Evolutionary conservation across 2,329 filamentous ascomycete genomes (phyloP).

Genomic region (Lizonia empirigonia): DNA sequence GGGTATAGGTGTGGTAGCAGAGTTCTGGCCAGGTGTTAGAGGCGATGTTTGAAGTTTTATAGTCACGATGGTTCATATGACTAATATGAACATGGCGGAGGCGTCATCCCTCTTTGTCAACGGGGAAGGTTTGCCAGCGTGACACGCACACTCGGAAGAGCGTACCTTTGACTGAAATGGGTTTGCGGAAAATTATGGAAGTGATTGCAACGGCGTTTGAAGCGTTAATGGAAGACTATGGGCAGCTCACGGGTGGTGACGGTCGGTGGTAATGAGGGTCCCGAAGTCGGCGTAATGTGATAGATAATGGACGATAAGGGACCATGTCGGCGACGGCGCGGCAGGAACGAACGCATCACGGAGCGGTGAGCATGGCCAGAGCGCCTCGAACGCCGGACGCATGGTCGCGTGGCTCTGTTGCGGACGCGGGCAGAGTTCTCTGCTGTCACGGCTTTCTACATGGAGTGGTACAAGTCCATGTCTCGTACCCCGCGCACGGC

Average conservation of each 20-base stretch:
- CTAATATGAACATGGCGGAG: conserved; percentile 13
- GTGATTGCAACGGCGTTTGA: conserved; percentile 1
- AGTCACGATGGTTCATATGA: conserved; percentile 21
- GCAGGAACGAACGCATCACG: neutral
- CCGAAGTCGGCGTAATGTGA: conserved; percentile 42
- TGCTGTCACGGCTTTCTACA: neutral
- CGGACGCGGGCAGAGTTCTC: neutral
- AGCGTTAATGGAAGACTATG: conserved; percentile 18
- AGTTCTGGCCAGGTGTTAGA: conserved; percentile 12
- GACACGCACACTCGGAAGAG: neutral
- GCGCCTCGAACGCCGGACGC: neutral
- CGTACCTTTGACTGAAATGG: conserved; percentile 8
- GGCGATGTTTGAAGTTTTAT: conserved; percentile 29
- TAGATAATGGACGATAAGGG: conserved; percentile 40
- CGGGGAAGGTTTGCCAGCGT: conserved; percentile 17
- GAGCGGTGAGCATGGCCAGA: conserved; percentile 8
- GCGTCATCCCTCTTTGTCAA: conserved; percentile 18
- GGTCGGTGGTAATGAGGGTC: conserved; percentile 18
- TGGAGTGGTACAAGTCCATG: conserved; percentile 1
- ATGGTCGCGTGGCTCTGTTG: conserved; percentile 1
- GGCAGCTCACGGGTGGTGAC: conserved; percentile 19
- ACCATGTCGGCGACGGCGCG: conserved; percentile 9
- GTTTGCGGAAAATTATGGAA: neutral
- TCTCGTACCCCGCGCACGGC: conserved; percentile 28
- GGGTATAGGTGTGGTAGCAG: conserved; percentile 9